phyloP scores from a whole-genome alignment of 2,329 filamentous ascomycete genomes.

The Fusarium subglutinans region DNA sequence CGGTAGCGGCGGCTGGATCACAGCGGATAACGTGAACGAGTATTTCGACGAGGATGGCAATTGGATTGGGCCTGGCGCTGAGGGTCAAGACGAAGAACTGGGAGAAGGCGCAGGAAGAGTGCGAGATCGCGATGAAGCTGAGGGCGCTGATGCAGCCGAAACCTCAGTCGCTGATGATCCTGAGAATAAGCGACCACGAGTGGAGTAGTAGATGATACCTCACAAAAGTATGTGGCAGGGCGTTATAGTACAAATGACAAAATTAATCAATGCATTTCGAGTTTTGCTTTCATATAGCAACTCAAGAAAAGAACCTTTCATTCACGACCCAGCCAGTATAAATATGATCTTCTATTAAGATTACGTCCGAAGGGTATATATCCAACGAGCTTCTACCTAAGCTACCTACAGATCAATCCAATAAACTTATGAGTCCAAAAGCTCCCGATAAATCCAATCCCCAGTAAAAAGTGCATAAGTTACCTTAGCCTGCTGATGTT shows the following conservation, averaged over 20 bases:
- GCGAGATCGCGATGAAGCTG: constrained; percentile 63
- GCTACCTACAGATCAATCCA: constrained; percentile 11
- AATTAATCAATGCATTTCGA: constrained; percentile 3
- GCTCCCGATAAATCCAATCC: not conserved
- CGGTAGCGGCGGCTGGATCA: constrained; percentile 85
- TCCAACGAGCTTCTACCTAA: constrained; percentile 30
- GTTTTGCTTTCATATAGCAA: not conserved
- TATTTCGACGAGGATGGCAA: constrained; percentile 85
- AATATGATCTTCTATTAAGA: constrained; percentile 34
- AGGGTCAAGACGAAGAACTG: constrained; percentile 56
- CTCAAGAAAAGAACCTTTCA: not conserved
- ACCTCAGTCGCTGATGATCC: constrained; percentile 49
- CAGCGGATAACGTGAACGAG: constrained; percentile 87
- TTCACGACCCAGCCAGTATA: not conserved
- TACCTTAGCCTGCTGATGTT: not conserved
- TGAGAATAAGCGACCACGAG: constrained; percentile 60
- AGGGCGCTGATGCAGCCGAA: constrained; percentile 57
- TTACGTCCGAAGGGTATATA: constrained; percentile 40
- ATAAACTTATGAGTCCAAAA: not conserved
- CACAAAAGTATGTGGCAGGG: constrained; percentile 27
- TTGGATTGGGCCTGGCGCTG: constrained; percentile 65
- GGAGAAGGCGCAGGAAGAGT: constrained; percentile 72
- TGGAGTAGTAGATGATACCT: constrained; percentile 48
- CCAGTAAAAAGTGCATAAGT: constrained; percentile 17
- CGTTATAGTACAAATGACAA: constrained; percentile 27